Conservation (phyloP, 495 filamentous ascomycete species). For the Penicillium canescens region DNA sequence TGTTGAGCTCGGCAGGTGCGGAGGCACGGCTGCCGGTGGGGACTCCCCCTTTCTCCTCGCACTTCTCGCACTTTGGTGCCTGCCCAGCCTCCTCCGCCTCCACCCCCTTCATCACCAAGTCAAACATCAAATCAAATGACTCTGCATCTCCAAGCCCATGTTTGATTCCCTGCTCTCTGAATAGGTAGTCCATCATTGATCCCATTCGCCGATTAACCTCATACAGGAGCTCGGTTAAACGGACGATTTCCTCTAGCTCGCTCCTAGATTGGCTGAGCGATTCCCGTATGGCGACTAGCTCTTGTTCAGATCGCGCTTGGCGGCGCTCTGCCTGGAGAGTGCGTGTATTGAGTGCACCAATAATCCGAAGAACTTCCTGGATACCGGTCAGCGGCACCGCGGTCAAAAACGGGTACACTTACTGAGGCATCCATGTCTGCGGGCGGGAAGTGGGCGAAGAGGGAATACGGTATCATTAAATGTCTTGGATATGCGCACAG, state of each 20-base stretch:
- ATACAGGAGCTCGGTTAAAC: slow-evolving; percentile 14
- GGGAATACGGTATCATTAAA: neutral
- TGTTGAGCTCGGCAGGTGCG: slow-evolving; percentile 1
- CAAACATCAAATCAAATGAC: slow-evolving; percentile 13
- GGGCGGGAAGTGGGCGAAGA: neutral
- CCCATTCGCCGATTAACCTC: slow-evolving; percentile 13
- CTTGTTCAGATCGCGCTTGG: slow-evolving; percentile 7
- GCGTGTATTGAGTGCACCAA: too few species aligned
- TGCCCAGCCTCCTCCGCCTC: slow-evolving; percentile 4
- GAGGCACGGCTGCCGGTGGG: neutral
- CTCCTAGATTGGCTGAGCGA: slow-evolving; percentile 4
- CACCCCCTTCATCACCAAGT: slow-evolving; percentile 3
- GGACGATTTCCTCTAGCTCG: slow-evolving; percentile 10
- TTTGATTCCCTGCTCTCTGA: slow-evolving; percentile 9
- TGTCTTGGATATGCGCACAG: neutral
- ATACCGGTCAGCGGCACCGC: neutral
- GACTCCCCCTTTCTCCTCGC: slow-evolving; percentile 2
- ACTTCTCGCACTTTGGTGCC: neutral
- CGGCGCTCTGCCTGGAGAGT: slow-evolving; percentile 8
- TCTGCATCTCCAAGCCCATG: neutral
- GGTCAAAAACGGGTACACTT: neutral
- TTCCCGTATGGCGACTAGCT: slow-evolving; percentile 3
- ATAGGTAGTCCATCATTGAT: slow-evolving; percentile 10
- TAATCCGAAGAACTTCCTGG: slow-evolving; percentile 14
- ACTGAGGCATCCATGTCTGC: slow-evolving; percentile 31